phyloP scores from a whole-genome alignment of 2,329 filamentous ascomycete genomes.

The Sphaerulina vaccinii region DNA sequence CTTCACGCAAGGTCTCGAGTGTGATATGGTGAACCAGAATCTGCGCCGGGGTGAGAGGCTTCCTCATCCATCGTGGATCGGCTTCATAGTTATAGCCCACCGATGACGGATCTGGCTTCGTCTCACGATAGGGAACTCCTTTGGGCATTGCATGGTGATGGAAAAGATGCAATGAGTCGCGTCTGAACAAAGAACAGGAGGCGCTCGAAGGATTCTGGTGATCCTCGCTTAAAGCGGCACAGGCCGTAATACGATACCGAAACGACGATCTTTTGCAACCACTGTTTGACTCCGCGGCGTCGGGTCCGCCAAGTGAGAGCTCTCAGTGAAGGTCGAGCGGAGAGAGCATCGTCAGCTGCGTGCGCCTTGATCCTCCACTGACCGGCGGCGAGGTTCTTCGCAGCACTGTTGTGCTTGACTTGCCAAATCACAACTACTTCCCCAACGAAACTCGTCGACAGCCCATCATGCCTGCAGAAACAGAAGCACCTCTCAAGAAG shows the following conservation, averaged over 20 bases:
- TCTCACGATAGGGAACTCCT: conserved; percentile 3
- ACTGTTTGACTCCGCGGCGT: no score
- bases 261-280: no score
- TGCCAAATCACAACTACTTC: not conserved
- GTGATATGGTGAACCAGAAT: conserved; percentile 43
- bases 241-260: no score
- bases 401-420: no score
- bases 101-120: conserved; percentile 11
- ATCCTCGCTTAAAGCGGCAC: not conserved
- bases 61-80: conserved; percentile 40
- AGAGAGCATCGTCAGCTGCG: not conserved
- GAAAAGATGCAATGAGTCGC: not conserved
- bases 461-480: conserved; percentile 4
- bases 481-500: conserved; percentile 36
- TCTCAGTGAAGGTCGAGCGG: not conserved
- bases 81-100: conserved; percentile 35
- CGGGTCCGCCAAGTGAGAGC: no score
- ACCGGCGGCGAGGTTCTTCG: no score
- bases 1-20: conserved; percentile 36
- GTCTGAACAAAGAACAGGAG: not conserved
- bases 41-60: conserved; percentile 42
- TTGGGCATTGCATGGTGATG: conserved; percentile 21
- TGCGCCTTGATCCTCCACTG: not conserved
- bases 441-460: not conserved
- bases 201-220: not conserved